Evolutionary conservation across 352 stramenopile genomes (phyloP), one percentile per base, ranked within the genome.

Genomic region (Pythium dissotocum): DNA sequence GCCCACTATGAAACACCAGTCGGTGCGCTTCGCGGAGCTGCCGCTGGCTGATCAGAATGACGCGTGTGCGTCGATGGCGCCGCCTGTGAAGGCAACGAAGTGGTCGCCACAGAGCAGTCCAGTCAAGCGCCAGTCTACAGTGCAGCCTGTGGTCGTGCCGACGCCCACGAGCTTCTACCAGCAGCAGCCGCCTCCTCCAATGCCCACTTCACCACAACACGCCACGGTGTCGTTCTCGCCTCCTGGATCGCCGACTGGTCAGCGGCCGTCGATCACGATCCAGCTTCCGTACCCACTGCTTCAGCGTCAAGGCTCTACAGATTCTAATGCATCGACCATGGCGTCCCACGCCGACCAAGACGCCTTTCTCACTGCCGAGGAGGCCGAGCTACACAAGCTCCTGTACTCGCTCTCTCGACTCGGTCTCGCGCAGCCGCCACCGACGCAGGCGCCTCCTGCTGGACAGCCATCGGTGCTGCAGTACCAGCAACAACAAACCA

Each of bases 361-460:
- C 21, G 49, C 65, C 51, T 49, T 49, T 24, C 53, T 74, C 26
- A 68, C 18, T 6, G 51, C 56, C 18, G 66, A 72, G 30, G 66
- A 67, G 30, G 52, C 66, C 1, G 83, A 91, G 59, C 69, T 91
- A 5, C 80, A 88, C 72, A 91, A 87, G 35, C 70, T 91, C 7
- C 55, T 91, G 10, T 88, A 88, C 59, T 89, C 82, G 7, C 65
- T 90, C 32, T 70, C 70, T 10, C 78, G 77, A 16, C 87, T 91
- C 53, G 80, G 79, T 0, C 64, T 89, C 8, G 78, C 48, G 13
- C 61, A 74, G 26, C 32, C 21, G 21, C 12, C 59, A 32, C 26
- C 44, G 30, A 42, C 21, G 52, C 10, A 62, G 70, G 4, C 63
- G 71, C 42, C 56, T 54, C 16, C 30, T 21, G 14, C 35, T 2